Conservation (phyloP, 225 moss, liverwort and hornwort species). For the Polytrichum commune region DNA sequence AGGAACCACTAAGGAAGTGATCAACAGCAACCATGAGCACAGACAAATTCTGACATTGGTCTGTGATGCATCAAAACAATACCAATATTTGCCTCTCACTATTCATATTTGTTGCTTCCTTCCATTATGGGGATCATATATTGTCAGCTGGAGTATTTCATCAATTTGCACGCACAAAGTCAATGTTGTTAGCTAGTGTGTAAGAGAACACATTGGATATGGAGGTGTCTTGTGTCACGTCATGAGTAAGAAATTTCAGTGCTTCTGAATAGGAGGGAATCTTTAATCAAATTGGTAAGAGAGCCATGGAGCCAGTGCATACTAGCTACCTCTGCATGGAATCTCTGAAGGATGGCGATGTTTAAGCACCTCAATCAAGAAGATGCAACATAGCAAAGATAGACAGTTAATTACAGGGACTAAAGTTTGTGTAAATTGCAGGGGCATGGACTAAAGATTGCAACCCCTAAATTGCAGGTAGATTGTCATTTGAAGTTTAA, state of each 20-base stretch:
- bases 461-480: too few species aligned
- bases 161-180: too few species aligned
- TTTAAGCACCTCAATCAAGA: not conserved
- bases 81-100: constrained; percentile 57
- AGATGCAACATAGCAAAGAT: not conserved
- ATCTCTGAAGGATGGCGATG: not conserved
- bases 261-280: too few species aligned
- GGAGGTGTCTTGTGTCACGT: too few species aligned
- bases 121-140: too few species aligned
- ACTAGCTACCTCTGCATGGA: too few species aligned
- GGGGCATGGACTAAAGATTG: constrained; percentile 90
- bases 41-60: constrained; percentile 79
- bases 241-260: too few species aligned
- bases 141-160: not conserved
- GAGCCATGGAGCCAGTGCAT: too few species aligned
- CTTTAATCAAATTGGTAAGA: too few species aligned
- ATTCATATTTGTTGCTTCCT: not conserved
- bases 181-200: too few species aligned
- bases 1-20: constrained; percentile 62
- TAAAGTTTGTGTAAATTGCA: constrained; percentile 28
- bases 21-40: constrained; percentile 66
- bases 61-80: constrained; percentile 57
- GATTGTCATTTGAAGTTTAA: too few species aligned
- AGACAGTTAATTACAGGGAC: not conserved
- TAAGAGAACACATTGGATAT: too few species aligned